Percentiles rank a stretch among this genome's conserved stretches.
Evolutionary conservation across 1,284 basidiomycete genomes (phyloP).

Genomic region (Leccinum colubrinum): DNA sequence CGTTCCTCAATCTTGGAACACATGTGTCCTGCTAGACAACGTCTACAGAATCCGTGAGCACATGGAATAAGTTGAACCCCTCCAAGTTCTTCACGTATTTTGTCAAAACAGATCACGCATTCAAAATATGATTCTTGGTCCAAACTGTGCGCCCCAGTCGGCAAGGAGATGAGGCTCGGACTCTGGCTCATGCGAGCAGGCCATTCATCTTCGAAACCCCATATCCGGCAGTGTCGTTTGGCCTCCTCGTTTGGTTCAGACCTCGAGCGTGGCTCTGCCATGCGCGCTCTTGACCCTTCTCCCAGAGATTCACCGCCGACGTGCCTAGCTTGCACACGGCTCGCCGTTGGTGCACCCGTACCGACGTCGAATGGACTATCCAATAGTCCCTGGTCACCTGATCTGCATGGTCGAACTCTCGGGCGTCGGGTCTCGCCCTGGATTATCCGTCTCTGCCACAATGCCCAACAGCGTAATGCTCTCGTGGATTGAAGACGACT

Average conservation of each 20-base stretch:
- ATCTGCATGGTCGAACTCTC: background rate
- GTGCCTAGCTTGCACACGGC: background rate
- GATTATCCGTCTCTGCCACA: conserved; percentile 11
- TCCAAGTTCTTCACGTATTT: conserved; percentile 37
- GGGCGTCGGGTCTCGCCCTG: background rate
- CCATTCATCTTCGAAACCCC: too few relatives aligned
- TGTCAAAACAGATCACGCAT: conserved; percentile 59
- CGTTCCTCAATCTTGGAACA: conserved; percentile 48
- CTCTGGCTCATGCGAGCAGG: too few relatives aligned
- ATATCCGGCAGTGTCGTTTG: conserved; percentile 17
- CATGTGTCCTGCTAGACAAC: conserved; percentile 48
- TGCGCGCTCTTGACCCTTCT: conserved; percentile 5
- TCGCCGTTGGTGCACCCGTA: background rate
- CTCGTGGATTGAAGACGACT: conserved; percentile 7
- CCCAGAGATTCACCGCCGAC: background rate
- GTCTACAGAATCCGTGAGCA: conserved; percentile 32
- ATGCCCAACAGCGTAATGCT: conserved; percentile 18
- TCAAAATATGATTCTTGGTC: conserved; percentile 14
- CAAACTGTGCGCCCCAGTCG: too few relatives aligned
- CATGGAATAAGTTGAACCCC: conserved; percentile 22
- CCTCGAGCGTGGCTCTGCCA: background rate
- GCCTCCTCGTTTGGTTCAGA: conserved; percentile 18
- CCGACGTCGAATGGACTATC: background rate
- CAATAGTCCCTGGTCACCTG: conserved; percentile 1
- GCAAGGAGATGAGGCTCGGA: too few relatives aligned